phyloP scores from a whole-genome alignment of 305 asterid genomes.

The Fraxinus greggii region DNA sequence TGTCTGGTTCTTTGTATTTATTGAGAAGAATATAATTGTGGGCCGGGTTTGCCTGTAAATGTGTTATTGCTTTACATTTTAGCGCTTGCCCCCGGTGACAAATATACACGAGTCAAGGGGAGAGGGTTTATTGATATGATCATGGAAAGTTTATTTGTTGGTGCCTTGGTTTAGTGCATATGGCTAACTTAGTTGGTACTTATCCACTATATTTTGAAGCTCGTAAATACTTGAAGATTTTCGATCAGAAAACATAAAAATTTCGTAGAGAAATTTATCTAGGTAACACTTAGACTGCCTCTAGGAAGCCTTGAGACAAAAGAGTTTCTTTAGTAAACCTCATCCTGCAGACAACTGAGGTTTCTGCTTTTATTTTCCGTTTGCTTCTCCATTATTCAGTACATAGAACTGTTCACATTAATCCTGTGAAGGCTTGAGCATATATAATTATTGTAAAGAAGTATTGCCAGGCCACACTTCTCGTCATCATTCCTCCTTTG shows the following conservation, averaged over 20 bases:
- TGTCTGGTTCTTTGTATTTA: background rate
- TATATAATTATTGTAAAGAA: background rate
- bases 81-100: background rate
- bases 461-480: background rate
- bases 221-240: background rate
- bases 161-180: background rate
- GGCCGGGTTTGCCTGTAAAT: background rate
- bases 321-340: background rate
- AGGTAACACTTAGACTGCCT: background rate
- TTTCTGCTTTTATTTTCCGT: background rate
- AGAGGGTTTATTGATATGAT: background rate
- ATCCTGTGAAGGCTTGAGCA: constrained; percentile 6
- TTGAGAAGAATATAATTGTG: background rate
- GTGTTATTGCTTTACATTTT: background rate
- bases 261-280: background rate
- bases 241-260: background rate
- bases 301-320: background rate
- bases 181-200: background rate
- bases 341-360: background rate
- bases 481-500: background rate
- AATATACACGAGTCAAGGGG: background rate
- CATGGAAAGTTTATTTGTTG: background rate
- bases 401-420: background rate
- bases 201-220: background rate
- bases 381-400: constrained; percentile 8